Evolutionary conservation across 2,329 filamentous ascomycete genomes (phyloP).

Genomic region (Dothideomycetes sp.): DNA sequence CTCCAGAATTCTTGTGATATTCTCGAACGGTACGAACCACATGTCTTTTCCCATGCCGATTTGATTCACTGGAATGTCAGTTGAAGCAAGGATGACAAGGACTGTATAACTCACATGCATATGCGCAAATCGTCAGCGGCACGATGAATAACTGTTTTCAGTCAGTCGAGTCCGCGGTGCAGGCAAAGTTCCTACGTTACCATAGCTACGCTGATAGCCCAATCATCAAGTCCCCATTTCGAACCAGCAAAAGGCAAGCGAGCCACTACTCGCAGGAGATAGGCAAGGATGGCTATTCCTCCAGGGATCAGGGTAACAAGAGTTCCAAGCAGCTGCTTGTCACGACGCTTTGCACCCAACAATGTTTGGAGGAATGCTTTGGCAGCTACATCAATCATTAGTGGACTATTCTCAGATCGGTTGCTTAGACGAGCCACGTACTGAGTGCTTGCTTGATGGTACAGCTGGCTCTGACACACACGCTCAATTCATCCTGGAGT

Average conservation of each 20-base stretch:
- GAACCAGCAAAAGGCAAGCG: background rate
- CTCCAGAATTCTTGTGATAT: constrained; percentile 16
- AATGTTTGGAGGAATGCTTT: constrained; percentile 13
- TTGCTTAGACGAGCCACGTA: background rate
- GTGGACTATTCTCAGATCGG: background rate
- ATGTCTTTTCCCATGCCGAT: constrained; percentile 20
- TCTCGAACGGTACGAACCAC: constrained; percentile 16
- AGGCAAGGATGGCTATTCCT: background rate
- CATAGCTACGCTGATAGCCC: constrained; percentile 1
- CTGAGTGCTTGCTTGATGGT: constrained; percentile 3
- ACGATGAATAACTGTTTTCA: background rate
- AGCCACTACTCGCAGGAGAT: background rate
- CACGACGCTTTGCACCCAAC: background rate
- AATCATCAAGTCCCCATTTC: constrained; percentile 6
- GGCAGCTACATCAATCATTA: constrained; percentile 8
- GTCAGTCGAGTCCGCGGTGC: constrained; percentile 5
- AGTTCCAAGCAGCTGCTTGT: constrained; percentile 8
- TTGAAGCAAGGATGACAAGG: constrained; percentile 21
- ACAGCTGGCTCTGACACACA: constrained; percentile 14
- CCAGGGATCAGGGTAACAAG: background rate
- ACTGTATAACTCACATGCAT: constrained; percentile 23
- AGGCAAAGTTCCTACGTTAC: too few species aligned
- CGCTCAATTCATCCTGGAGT: constrained; percentile 12
- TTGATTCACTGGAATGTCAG: constrained; percentile 17
- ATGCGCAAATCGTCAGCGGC: constrained; percentile 6